A percentile compares a stretch with the other conserved stretches of the same genome.
Evolutionary conservation across 2,329 filamentous ascomycete species (phyloP).

Genomic region (Ilyonectria robusta): DNA sequence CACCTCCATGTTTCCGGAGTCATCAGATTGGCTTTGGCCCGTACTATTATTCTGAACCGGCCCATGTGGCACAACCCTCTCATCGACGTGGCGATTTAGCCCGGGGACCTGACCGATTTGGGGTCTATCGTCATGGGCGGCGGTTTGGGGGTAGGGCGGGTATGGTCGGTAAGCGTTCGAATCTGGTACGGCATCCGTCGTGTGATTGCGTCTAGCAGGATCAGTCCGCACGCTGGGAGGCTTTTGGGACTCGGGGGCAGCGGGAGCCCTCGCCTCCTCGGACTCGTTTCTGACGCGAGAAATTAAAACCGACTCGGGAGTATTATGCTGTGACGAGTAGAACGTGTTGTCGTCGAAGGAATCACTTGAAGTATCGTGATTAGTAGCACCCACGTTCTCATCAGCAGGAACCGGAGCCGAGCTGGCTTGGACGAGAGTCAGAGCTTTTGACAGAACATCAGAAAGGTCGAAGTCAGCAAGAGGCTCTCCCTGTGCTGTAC

Average conservation of each 20-base stretch:
- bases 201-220: slow-evolving; percentile 24
- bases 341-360: slow-evolving; percentile 95
- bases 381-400: slow-evolving; percentile 64
- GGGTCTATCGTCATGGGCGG: slow-evolving; percentile 29
- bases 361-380: slow-evolving; percentile 77
- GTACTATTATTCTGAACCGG: slow-evolving; percentile 52
- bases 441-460: slow-evolving; percentile 79
- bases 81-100: slow-evolving; percentile 48
- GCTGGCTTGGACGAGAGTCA: slow-evolving; percentile 79
- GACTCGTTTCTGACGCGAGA: slow-evolving; percentile 64
- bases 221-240: slow-evolving; percentile 27
- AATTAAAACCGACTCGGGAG: slow-evolving; percentile 69
- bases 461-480: slow-evolving; percentile 79
- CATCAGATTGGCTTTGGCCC: slow-evolving; percentile 59
- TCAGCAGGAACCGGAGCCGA: slow-evolving; percentile 72
- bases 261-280: slow-evolving; percentile 49
- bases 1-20: slow-evolving; percentile 53
- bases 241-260: slow-evolving; percentile 32
- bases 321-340: slow-evolving; percentile 95
- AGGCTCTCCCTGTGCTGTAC: slow-evolving; percentile 61
- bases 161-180: slow-evolving; percentile 28
- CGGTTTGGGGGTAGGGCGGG: slow-evolving; percentile 25
- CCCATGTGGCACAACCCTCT: slow-evolving; percentile 25
- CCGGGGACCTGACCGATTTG: slow-evolving; percentile 49
- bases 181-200: slow-evolving; percentile 26